Conservation (phyloP, 2,329 filamentous ascomycete genomes). For the Xylaria sp. region DNA sequence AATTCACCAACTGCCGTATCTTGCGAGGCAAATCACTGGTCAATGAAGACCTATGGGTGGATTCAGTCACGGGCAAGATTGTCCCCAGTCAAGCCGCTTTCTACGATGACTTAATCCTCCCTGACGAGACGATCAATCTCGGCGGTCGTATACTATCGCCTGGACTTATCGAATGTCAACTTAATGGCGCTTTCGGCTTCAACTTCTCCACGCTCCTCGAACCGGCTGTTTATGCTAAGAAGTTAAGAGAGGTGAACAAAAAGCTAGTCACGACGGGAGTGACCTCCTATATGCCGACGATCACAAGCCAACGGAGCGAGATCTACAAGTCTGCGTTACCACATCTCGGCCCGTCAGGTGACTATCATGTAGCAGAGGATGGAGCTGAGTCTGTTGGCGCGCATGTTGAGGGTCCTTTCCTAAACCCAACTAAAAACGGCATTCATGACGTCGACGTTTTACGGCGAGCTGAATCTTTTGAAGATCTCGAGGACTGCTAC, state of each 20-base stretch:
- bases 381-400: constrained; percentile 90
- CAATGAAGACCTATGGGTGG: constrained; percentile 87
- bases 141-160: constrained; percentile 85
- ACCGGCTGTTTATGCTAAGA: constrained; percentile 74
- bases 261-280: constrained; percentile 82
- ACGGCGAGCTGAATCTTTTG: constrained; percentile 69
- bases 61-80: constrained; percentile 82
- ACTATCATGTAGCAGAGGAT: constrained; percentile 67
- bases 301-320: constrained; percentile 82
- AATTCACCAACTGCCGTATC: constrained; percentile 88
- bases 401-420: constrained; percentile 91
- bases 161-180: constrained; percentile 89
- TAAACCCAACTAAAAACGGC: constrained; percentile 84
- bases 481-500: constrained; percentile 77
- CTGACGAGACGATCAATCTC: constrained; percentile 81
- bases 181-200: constrained; percentile 93
- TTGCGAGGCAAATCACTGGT: constrained; percentile 75
- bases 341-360: constrained; percentile 78
- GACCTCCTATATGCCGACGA: constrained; percentile 86
- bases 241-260: constrained; percentile 76
- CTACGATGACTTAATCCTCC: constrained; percentile 74
- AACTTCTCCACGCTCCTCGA: constrained; percentile 86
- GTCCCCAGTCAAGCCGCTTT: constrained; percentile 75
- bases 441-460: constrained; percentile 83
- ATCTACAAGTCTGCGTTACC: constrained; percentile 85